Base-by-base conservation (phyloP, 306 rosid genomes). In the Medicago ruthenica region DNA sequence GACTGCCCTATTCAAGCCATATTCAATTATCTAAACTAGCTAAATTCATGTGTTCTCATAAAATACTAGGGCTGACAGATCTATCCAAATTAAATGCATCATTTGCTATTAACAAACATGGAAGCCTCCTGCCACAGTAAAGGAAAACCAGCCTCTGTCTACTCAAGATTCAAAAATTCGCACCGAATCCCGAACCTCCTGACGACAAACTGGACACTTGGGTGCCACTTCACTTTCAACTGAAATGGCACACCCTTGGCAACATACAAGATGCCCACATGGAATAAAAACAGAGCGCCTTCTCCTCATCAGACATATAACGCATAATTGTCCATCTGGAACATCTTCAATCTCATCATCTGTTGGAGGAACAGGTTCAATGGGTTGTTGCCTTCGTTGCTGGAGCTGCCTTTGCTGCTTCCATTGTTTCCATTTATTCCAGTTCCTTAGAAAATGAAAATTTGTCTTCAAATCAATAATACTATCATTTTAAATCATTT, bases 131-230 rank as follows among this genome's bases (percentile, higher is more conserved):
- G 41, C 47, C 10, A 6, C 57, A 57, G 51, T 20, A 67, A 66
- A 63, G 48, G 42, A 24, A 58, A 70, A 58, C 20, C 71, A 71
- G 51, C 36, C 20, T 66, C 22, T 40, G 62, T 63, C 42, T 22
- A 17, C 31, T 84, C 88, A 92, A 12, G 96, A 83, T 70, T 90
- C 96, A 18, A 71, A 92, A 61, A 89, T 87, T 42, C 96, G 93
- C 68, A 92, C 83, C 1, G 96, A 89, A 69, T 76, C 73, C 10
- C 81, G 92, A 69, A 95, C 87, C 73, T 84, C 91, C 83, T 89
- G 96, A 62, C 98, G 90, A 78, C 98, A 92, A 67, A 92, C 91
- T 0, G 98, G 98, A 41, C 98, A 95, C 67, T 90, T 95, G 17
- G 97, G 98, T 37, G 92, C 44, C 22, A 78, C 74, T 67, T 86